Conservation (phyloP, 202 grass and related monocot genomes). For the Brachypodium distachyon region DNA sequence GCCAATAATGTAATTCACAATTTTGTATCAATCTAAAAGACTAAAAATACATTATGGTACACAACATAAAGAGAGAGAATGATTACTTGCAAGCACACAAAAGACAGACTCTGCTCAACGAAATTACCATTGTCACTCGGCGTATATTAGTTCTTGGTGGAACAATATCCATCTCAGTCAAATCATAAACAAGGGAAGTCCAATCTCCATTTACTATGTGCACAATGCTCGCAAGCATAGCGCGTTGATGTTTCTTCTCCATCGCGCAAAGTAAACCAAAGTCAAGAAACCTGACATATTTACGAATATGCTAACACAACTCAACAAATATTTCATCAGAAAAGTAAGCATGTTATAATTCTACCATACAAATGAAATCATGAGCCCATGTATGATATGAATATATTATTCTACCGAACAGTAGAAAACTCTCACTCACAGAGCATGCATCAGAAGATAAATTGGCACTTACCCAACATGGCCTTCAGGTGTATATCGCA, state of each 20-base stretch:
- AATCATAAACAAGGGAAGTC: slow-evolving; percentile 78
- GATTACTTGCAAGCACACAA: background rate
- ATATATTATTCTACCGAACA: background rate
- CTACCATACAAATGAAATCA: background rate
- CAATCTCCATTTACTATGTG: slow-evolving; percentile 95
- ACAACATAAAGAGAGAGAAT: background rate
- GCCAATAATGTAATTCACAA: background rate
- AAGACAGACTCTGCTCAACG: background rate
- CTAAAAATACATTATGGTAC: background rate
- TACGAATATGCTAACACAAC: background rate
- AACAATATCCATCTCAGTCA: slow-evolving; percentile 82
- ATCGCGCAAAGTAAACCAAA: slow-evolving; percentile 94
- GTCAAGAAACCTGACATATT: slow-evolving; percentile 81
- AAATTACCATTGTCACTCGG: slow-evolving; percentile 80
- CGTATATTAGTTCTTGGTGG: slow-evolving; percentile 74
- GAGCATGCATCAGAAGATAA: background rate
- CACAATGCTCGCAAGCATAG: slow-evolving; percentile 86
- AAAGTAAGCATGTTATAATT: background rate
- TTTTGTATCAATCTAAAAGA: background rate
- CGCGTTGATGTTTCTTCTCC: slow-evolving; percentile 90
- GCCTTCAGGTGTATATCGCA: slow-evolving; percentile 85
- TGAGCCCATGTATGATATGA: background rate
- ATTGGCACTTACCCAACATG: slow-evolving; percentile 62
- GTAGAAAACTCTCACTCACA: background rate
- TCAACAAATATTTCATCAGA: background rate